Evolutionary conservation across 1,284 basidiomycete species (phyloP), one percentile per base, ranked within the genome.

Genomic region (Marasmius fiardii): DNA sequence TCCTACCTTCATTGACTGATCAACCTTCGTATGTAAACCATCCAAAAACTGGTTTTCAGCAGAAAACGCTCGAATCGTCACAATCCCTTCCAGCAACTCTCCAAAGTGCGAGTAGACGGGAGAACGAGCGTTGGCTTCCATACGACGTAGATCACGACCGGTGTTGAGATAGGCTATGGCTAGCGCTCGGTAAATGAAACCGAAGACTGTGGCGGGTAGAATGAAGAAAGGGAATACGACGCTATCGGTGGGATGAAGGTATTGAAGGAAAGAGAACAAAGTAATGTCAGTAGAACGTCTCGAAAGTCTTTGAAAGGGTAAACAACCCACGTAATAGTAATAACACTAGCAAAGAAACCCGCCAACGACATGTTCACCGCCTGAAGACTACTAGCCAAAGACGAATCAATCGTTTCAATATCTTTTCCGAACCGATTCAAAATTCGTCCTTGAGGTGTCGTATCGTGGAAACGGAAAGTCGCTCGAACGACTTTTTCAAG

Each of bases 61-160:
- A 8, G 88, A 89, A 71, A 95, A 97, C 0, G 93, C 95, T 49
- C 94, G 83, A 37, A 96, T 91, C n/a, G 90, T 88, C 44, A 92
- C 80, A 50, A 93, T 87, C 18, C 92, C 91, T 57, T 85, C 83
- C 35, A 94, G 73, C 12, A 92, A 70, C 69, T 96, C 93, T 5
- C 81, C 82, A 64, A 94, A 93, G 53, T 88, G 88, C 1, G 87
- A 83, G 67, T 86, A 88, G 55, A 90, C 88, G 0, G 87, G 88
- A 3, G 85, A 88, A 14, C 86, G 75, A 1, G 81, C 78, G 61
- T 83, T 88, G 3, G 85, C 85, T 68, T 93, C 90, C 81, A 93
- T 87, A 20, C 91, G 77, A 49, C 90, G 80, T 26, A 93, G 72
- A 63, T 91, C 89, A 54, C 91, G 81, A 0, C 88, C 88, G 0